Evolutionary conservation across 345 rosid genomes (phyloP), one percentile per base, ranked within the genome.

Genomic region (Populus tremula): DNA sequence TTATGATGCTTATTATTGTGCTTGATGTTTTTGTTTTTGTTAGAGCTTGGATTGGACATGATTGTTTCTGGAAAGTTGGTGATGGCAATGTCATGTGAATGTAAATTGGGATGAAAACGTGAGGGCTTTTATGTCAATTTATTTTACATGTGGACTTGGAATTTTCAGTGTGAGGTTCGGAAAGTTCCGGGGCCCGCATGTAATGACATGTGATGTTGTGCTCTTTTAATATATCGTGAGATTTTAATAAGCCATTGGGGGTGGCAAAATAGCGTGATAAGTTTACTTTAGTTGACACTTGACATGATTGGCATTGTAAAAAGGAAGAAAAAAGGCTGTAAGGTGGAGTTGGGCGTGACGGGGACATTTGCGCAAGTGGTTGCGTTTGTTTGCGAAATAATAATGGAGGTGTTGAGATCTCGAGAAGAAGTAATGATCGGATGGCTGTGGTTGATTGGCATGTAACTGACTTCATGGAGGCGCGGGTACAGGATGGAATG

Each of bases 311-410:
- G n/a, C 23, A n/a, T 50, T 41, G 12, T 47, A 14, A 5, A 59
- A 23, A 59, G 16, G 5, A 6, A 21, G 2, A 14, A 69, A 17
- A 71, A 33, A 72, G 11, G 80, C 70, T 69, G 78, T 14, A 65
- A 69, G 78, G 84, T 36, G 70, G 45, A 20, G 36, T 17, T 31
- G 76, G 81, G 71, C 68, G 72, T 76, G 82, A 76, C 62, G 74
- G 84, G 72, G 76, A 41, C 84, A 74, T 68, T 79, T 83, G 86
- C 85, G 82, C 18, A 43, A 43, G 64, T 71, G 61, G 74, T 70
- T 61, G 77, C 78, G 62, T 50, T 68, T 11, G n/a, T 7, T 43
- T n/a, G 7, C 25, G 38, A 33, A 18, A 62, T 47, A 75, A 6
- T 27, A 47, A 12, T 14, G 1, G 2, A 10, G 5, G 70, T 59